Percentiles rank a stretch among this genome's conserved stretches.
Evolutionary conservation across 225 moss, liverwort and hornwort species (phyloP).

Genomic region (Straminergon stramineum): DNA sequence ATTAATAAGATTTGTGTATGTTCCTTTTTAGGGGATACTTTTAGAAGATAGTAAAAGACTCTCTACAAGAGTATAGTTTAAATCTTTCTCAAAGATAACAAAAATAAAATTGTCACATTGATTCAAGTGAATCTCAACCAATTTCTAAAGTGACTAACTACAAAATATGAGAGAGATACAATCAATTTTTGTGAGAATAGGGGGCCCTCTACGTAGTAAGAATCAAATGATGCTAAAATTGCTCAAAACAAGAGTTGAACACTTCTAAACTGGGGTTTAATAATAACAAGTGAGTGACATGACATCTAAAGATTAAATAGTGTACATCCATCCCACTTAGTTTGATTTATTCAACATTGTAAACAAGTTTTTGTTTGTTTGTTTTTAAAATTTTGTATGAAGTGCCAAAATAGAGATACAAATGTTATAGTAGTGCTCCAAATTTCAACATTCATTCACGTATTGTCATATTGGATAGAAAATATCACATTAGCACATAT

Average conservation of each 20-base stretch:
- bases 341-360: neutral
- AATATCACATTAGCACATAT: too few relatives aligned
- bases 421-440: too few relatives aligned
- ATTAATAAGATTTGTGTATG: fast-evolving
- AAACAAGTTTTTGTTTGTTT: too few relatives aligned
- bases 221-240: neutral
- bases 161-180: too few relatives aligned
- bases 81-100: neutral
- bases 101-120: neutral
- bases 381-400: too few relatives aligned
- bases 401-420: too few relatives aligned
- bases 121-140: neutral
- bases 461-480: too few relatives aligned
- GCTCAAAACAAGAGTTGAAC: neutral
- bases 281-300: neutral
- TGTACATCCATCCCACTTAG: neutral
- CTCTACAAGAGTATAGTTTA: too few relatives aligned
- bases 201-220: neutral
- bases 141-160: neutral
- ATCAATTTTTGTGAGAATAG: neutral
- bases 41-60: neutral
- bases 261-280: neutral
- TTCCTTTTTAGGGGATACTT: neutral
- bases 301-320: neutral
- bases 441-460: too few relatives aligned